These are phyloP conservation scores for Russula dissimulans DNA, from an alignment of 768 basidiomycete genomes.

Conservation along the genomic window DNA sequence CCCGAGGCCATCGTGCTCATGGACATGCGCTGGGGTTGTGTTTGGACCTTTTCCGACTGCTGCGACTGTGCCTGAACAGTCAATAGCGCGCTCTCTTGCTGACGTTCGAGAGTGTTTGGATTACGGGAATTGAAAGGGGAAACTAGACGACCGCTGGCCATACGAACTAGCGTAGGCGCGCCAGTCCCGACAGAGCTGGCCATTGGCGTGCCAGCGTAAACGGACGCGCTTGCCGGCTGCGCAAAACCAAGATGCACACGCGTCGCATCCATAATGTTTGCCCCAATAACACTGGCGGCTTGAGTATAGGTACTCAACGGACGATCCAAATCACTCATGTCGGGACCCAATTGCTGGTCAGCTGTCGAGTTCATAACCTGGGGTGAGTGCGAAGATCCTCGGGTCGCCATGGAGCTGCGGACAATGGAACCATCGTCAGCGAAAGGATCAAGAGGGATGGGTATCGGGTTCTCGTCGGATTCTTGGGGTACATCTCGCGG, in stretches of 20 bases:
- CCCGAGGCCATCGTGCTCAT: slow-evolving; percentile 47
- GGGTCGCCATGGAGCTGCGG: slow-evolving; percentile 25
- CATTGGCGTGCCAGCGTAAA: slow-evolving; percentile 17
- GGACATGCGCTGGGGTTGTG: slow-evolving; percentile 23
- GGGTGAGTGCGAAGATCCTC: slow-evolving; percentile 22
- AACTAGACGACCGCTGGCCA: slow-evolving; percentile 55
- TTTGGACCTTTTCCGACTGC: slow-evolving; percentile 34
- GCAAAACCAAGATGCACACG: slow-evolving; percentile 55
- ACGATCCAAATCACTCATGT: slow-evolving; percentile 32
- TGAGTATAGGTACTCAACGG: slow-evolving; percentile 59
- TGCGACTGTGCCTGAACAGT: slow-evolving; percentile 49
- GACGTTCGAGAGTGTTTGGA: slow-evolving; percentile 42
- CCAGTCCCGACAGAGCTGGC: slow-evolving; percentile 21
- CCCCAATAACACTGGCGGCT: slow-evolving; percentile 30
- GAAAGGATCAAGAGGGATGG: slow-evolving; percentile 44
- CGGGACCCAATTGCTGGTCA: slow-evolving; percentile 20
- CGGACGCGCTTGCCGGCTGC: slow-evolving; percentile 23
- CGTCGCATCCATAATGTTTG: slow-evolving; percentile 55
- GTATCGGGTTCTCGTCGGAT: slow-evolving; percentile 27
- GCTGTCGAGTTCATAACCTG: slow-evolving; percentile 18
- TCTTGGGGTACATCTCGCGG: slow-evolving; percentile 56
- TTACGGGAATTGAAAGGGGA: slow-evolving; percentile 30
- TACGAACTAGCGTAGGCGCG: slow-evolving; percentile 42
- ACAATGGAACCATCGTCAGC: slow-evolving; percentile 43
- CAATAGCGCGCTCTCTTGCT: slow-evolving; percentile 55